Evolutionary conservation across 2,329 filamentous ascomycete species (phyloP).

Genomic region (Alternaria hordeiaustralica): DNA sequence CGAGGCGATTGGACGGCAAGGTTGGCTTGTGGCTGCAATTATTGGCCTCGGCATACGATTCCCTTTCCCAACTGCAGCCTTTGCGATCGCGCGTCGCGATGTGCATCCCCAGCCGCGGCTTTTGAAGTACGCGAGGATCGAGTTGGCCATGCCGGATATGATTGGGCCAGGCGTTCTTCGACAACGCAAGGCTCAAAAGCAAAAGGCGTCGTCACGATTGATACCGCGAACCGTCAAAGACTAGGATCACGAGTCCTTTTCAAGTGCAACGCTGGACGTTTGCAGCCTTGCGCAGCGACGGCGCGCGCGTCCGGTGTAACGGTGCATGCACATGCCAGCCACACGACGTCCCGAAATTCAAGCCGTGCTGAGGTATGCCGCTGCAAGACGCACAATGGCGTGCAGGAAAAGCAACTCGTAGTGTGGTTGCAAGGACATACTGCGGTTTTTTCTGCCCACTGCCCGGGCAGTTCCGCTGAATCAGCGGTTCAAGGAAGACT

Average conservation of each 20-base stretch:
- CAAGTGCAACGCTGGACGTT: not conserved
- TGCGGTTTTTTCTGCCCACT: not conserved
- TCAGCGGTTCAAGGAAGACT: not conserved
- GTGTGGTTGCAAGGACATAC: not conserved
- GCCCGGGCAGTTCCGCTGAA: not conserved
- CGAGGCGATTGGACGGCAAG: not conserved
- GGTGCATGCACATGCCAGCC: not conserved
- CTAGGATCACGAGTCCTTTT: not conserved
- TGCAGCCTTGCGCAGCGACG: slow-evolving; percentile 3
- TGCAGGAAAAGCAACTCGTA: slow-evolving; percentile 1
- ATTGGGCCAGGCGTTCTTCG: slow-evolving; percentile 4
- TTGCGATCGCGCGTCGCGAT: not conserved
- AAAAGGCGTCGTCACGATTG: slow-evolving; percentile 1
- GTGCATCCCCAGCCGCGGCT: not conserved
- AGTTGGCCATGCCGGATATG: not conserved
- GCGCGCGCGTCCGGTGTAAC: not conserved
- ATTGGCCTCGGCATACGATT: not conserved
- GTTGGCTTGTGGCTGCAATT: not conserved
- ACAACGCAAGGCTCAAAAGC: not conserved
- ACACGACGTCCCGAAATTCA: not conserved
- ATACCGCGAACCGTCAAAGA: not conserved
- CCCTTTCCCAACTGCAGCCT: not conserved
- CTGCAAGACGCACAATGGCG: slow-evolving; percentile 6
- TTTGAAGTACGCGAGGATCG: not conserved
- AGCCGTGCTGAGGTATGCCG: not conserved